Base-by-base conservation (phyloP, 495 filamentous ascomycete genomes). In the Penicillium cosmopolitanum region DNA sequence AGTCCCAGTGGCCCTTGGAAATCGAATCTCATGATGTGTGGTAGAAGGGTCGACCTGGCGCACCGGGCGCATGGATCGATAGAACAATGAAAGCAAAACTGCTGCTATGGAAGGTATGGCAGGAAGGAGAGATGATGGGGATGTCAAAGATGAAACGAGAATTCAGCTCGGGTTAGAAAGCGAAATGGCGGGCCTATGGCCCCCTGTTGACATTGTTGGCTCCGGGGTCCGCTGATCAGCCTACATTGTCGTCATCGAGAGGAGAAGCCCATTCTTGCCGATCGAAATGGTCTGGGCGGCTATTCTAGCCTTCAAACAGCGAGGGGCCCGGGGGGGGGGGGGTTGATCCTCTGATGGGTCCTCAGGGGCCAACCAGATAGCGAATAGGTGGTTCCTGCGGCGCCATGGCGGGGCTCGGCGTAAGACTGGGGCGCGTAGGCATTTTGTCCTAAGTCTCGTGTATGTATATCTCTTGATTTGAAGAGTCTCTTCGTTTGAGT, bases 1-100 rank as follows among this genome's bases (percentile, higher is more conserved):
- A 76, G 33, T 6, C 67, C 64, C 47, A 73, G 55, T 12, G 48
- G 47, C 31, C 33, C 63, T 15, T 61, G 63, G 40, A 70, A 33
- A 44, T 64, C 19, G 8, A 72, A 56, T 52, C 60, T 53, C 73
- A 77, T 79, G 5, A 65, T 47, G 18, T 56, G 2, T 18, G 5
- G 40, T 21, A 21, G 12, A 28, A n/a, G 1, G 10, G 16, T 58
- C 43, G 40, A 51, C 35, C 19, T 15, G 46, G 35, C 55, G 55
- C 55, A 28, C 55, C 55, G n/a, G 47, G 55, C 55, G 55, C 55
- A 43, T 51, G 1, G 21, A 57, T 33, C 42, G 19, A 23, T 3
- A 38, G 25, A 12, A 18, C 23, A 18, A 47, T 25, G 50, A 19
- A 28, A 13, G 33, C 18, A 57, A 35, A 33, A 35, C 18, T 40